Percentiles rank a stretch among this genome's conserved stretches.
These are phyloP conservation scores for Sphaerobolus stellatus DNA, from an alignment of 1,284 basidiomycete genomes.

Conservation along the genomic window DNA sequence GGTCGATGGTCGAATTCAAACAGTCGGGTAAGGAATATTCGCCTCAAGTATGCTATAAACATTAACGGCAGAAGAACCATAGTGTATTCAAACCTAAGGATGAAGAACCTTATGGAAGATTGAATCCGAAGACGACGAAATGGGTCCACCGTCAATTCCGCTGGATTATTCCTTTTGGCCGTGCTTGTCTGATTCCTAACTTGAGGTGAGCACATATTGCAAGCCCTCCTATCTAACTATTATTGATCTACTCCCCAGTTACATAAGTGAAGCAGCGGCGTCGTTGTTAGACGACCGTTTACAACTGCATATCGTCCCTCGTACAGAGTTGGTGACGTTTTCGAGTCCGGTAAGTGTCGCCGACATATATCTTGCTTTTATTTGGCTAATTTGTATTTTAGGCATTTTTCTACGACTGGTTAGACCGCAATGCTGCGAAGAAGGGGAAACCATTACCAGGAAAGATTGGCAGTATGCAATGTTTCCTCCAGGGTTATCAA, in stretches of 20 bases:
- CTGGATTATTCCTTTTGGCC: constrained; percentile 83
- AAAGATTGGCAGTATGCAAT: constrained; percentile 89
- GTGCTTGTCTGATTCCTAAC: constrained; percentile 83
- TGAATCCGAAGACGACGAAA: constrained; percentile 91
- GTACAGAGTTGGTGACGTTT: constrained; percentile 80
- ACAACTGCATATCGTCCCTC: constrained; percentile 78
- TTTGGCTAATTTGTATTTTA: constrained; percentile 29
- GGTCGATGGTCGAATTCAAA: constrained; percentile 67
- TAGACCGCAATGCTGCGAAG: constrained; percentile 74
- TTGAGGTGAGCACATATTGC: constrained; percentile 53
- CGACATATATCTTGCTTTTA: neutral
- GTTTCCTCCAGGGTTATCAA: constrained; percentile 82
- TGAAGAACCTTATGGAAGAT: constrained; percentile 80
- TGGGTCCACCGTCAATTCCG: constrained; percentile 85
- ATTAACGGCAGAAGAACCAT: constrained; percentile 6
- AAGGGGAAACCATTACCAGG: constrained; percentile 79
- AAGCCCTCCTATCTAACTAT: neutral
- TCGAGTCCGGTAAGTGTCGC: constrained; percentile 62
- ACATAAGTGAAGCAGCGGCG: constrained; percentile 80
- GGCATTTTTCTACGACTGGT: constrained; percentile 90
- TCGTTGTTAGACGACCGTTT: constrained; percentile 80
- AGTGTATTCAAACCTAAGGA: constrained; percentile 91
- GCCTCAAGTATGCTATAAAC: neutral
- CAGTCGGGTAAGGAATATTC: constrained; percentile 80
- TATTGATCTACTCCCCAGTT: constrained; percentile 36